Evolutionary conservation across 176 grass and related monocot species (phyloP), one percentile per base, ranked within the genome.

Genomic region (Hordeum vulgare): DNA sequence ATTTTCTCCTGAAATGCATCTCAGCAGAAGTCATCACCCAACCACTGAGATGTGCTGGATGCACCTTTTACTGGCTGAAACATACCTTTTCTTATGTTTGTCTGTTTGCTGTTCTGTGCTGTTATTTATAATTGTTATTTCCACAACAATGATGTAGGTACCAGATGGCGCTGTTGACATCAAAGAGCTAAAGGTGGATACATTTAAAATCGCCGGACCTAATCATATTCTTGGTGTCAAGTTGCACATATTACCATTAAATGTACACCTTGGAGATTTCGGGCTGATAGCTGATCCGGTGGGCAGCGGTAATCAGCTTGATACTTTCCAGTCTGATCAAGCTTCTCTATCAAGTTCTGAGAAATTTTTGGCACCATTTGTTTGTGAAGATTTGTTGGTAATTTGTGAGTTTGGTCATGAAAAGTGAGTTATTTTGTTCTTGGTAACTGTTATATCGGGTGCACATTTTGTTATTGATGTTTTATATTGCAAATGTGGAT

Each of bases 331-430:
- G 36, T 89, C 80, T 85, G 88, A 96, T 83, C 86, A 93, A 79
- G 51, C 63, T 71, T 96, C 82, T 86, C 77, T 83, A 80, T 66
- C 60, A 71, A 81, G 59, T 70, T 79, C 84, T 21, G 94, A 93
- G 71, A 96, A 83, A 80, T 56, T 36, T 67, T 71, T 80, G 79
- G 66, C 70, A 74, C 90, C 90, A 20, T 93, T 96, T 89, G 76
- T 87, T 67, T 96, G 90, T 86, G 88, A 96, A 84, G 90, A 96
- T 86, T 68, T 96, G 71, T 82, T 85, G 36, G 67, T 93, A 80
- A 88, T 82, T 75, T 96, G 94, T 75, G 89, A 91, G 82, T 85
- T 96, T 65, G 90, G 90, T 63, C 94, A 96, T 47, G 94, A 96
- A 88, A 96, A 87, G 90, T 93, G 83, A 96, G 90, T 93, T 81